A percentile compares a stretch with the other conserved stretches of the same genome.
Evolutionary conservation across 2,329 filamentous ascomycete species (phyloP).

Genomic region (Aspergillus novofumigatus): DNA sequence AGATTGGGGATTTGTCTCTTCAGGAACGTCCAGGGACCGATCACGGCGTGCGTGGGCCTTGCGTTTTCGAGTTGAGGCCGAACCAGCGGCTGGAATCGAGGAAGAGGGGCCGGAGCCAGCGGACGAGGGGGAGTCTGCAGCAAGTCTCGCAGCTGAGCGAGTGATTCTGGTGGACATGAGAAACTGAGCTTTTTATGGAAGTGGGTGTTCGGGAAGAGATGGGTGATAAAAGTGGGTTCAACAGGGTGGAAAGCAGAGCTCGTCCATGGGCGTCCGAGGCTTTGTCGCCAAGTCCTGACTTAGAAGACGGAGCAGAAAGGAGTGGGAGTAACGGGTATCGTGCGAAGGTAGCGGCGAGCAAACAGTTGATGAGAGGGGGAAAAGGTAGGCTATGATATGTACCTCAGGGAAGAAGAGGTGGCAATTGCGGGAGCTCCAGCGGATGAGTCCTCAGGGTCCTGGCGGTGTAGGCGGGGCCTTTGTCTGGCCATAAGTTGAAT

Average conservation of each 20-base stretch:
- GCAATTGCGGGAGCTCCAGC: constrained; percentile 28
- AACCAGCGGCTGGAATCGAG: constrained; percentile 40
- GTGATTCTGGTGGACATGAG: constrained; percentile 97
- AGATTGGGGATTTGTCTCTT: constrained; percentile 27
- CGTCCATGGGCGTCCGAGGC: background rate
- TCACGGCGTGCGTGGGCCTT: constrained; percentile 60
- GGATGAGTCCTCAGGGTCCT: constrained; percentile 41
- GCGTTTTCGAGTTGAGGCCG: constrained; percentile 64
- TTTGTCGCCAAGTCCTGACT: background rate
- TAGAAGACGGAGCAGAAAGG: background rate
- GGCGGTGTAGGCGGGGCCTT: constrained; percentile 41
- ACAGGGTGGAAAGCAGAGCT: constrained; percentile 1
- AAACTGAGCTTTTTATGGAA: constrained; percentile 40
- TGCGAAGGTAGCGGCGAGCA: constrained; percentile 1
- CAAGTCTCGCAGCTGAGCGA: constrained; percentile 89
- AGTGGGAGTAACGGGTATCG: background rate
- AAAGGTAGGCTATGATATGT: constrained; percentile 24
- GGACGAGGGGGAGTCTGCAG: constrained; percentile 56
- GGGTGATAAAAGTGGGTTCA: constrained; percentile 2
- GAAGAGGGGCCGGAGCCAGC: constrained; percentile 38
- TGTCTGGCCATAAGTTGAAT: constrained; percentile 46
- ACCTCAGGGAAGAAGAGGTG: constrained; percentile 34
- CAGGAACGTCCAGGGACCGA: constrained; percentile 34
- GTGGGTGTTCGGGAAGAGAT: constrained; percentile 6
- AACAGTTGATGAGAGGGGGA: constrained; percentile 7